These are phyloP conservation scores for Brassica carinata DNA, from an alignment of 345 rosid genomes.

Conservation along the genomic window DNA sequence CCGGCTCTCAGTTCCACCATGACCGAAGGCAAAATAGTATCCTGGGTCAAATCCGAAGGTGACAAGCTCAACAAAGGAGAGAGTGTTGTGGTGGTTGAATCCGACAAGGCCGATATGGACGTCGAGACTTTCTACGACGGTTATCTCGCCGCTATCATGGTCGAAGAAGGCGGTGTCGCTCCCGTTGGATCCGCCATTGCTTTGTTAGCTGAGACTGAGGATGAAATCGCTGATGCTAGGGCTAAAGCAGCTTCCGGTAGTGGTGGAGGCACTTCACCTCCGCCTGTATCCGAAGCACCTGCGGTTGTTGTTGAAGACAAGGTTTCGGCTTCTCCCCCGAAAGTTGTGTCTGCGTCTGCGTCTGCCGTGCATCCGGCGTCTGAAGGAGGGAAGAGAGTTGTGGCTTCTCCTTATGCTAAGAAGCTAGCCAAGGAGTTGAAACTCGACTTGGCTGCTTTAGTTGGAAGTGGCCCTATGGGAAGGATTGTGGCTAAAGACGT, in stretches of 20 bases:
- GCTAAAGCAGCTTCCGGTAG: conserved; percentile 59
- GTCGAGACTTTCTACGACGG: conserved; percentile 97
- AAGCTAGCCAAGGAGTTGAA: conserved; percentile 86
- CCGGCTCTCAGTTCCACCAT: conserved; percentile 98
- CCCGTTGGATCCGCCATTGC: conserved; percentile 95
- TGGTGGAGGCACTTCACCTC: conserved; percentile 22
- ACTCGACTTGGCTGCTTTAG: conserved; percentile 61
- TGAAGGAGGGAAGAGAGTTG: conserved; percentile 80
- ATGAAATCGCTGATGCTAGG: conserved; percentile 69
- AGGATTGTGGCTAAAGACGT: conserved; percentile 97
- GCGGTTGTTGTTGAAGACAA: conserved; percentile 22
- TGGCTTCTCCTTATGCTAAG: conserved; percentile 91
- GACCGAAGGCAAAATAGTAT: conserved; percentile 95
- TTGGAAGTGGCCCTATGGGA: conserved; percentile 87
- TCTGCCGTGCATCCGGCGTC: conserved; percentile 34
- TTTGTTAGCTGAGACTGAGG: conserved; percentile 74
- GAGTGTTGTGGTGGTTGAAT: conserved; percentile 94
- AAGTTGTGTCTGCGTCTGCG: conserved; percentile 43
- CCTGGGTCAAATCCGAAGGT: conserved; percentile 93
- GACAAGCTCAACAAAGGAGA: conserved; percentile 88
- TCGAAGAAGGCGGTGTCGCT: conserved; percentile 92
- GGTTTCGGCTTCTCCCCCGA: not conserved
- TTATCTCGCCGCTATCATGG: conserved; percentile 86
- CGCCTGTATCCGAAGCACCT: conserved; percentile 19
- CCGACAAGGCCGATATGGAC: conserved; percentile 98